These are phyloP conservation scores for Phialophora macrospora DNA, from an alignment of 2,329 filamentous ascomycete genomes.

Conservation along the genomic window DNA sequence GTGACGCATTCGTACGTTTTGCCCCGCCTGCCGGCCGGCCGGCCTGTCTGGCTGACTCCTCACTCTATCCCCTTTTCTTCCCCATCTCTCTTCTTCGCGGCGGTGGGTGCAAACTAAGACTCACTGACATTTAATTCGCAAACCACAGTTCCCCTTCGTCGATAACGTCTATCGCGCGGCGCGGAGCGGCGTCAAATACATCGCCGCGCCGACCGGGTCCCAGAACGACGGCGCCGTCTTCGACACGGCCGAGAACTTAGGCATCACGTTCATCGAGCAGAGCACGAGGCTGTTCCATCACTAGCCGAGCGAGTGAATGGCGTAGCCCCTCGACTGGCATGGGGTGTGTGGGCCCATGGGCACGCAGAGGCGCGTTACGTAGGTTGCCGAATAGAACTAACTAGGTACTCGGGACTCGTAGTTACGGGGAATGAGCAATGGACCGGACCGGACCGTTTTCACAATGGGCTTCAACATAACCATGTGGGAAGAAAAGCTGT, in stretches of 20 bases:
- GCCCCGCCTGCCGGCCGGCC: neutral
- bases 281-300: constrained; percentile 94
- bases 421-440: neutral
- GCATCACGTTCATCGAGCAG: constrained; percentile 95
- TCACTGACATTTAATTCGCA: constrained; percentile 18
- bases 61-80: neutral
- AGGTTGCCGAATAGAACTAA: neutral
- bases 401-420: neutral
- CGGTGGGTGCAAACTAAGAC: neutral
- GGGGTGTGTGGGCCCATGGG: too few species aligned
- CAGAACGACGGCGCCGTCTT: constrained; percentile 59
- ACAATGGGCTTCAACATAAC: neutral
- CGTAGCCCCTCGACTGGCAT: neutral
- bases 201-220: constrained; percentile 86
- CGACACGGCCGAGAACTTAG: constrained; percentile 86
- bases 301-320: constrained; percentile 48
- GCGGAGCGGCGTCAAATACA: constrained; percentile 90
- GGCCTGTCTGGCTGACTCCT: too few species aligned
- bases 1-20: constrained; percentile 86
- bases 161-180: constrained; percentile 95
- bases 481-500: neutral
- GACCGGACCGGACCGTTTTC: neutral
- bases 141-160: constrained; percentile 84
- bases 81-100: neutral
- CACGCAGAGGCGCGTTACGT: neutral